Evolutionary conservation across 768 basidiomycete genomes (phyloP).

Genomic region (Tricholoma sp.): DNA sequence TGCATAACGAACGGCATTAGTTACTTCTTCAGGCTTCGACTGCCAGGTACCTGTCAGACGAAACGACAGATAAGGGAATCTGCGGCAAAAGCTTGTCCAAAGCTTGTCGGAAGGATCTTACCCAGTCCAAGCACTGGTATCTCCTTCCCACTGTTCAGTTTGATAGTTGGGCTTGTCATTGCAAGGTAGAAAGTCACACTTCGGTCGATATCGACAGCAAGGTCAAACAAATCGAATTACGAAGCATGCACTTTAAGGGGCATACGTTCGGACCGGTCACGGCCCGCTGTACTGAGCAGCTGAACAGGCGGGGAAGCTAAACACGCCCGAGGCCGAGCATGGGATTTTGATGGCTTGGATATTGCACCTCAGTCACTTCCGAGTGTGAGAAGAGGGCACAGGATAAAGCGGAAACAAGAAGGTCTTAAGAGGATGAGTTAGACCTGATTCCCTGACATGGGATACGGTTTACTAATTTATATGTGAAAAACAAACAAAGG

Average conservation of each 20-base stretch:
- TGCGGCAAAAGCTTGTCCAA: neutral
- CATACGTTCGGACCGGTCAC: too few relatives aligned
- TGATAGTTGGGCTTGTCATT: conserved; percentile 28
- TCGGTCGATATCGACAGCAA: neutral
- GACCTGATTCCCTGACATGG: too few relatives aligned
- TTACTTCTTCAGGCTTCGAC: conserved; percentile 67
- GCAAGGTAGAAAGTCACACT: neutral
- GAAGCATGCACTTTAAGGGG: too few relatives aligned
- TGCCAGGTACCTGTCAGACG: conserved; percentile 68
- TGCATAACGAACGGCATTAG: conserved; percentile 66
- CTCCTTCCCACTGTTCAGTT: conserved; percentile 54
- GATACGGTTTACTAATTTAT: neutral
- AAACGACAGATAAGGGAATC: neutral
- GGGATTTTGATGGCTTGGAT: too few relatives aligned
- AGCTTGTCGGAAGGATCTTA: conserved; percentile 20
- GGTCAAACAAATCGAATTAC: neutral
- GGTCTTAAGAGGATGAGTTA: too few relatives aligned
- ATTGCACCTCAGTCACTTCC: too few relatives aligned
- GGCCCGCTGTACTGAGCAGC: too few relatives aligned
- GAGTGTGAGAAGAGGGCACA: too few relatives aligned
- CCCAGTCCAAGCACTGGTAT: conserved; percentile 61
- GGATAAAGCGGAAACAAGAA: too few relatives aligned
- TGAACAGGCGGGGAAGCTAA: too few relatives aligned
- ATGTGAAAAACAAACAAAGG: neutral
- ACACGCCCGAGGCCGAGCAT: too few relatives aligned